phyloP scores from a whole-genome alignment of 768 basidiomycete genomes.

The Suillus subaureus region DNA sequence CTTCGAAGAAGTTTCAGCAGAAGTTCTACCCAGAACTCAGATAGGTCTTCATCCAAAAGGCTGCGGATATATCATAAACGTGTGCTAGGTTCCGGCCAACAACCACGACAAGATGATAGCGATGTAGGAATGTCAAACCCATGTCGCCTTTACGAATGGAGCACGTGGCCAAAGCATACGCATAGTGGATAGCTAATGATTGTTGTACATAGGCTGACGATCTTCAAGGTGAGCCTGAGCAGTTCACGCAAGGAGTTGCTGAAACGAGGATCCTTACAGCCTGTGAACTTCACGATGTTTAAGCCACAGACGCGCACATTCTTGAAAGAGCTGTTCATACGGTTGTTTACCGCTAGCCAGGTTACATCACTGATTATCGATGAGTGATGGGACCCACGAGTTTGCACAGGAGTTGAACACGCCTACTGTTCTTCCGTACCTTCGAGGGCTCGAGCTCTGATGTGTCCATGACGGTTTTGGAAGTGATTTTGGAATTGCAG shows the following conservation, averaged over 20 bases:
- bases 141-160: constrained; percentile 60
- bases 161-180: constrained; percentile 85
- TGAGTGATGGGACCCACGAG: constrained; percentile 6
- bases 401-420: background rate
- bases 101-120: constrained; percentile 84
- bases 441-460: constrained; percentile 66
- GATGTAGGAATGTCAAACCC: constrained; percentile 48
- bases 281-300: constrained; percentile 82
- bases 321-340: constrained; percentile 66
- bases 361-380: constrained; percentile 56
- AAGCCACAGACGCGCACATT: constrained; percentile 67
- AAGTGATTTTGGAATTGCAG: background rate
- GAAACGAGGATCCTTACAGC: constrained; percentile 47
- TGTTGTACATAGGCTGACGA: constrained; percentile 66
- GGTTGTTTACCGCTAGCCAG: constrained; percentile 78
- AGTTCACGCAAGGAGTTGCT: background rate
- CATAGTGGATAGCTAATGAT: constrained; percentile 93
- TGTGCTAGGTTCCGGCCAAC: constrained; percentile 81
- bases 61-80: background rate
- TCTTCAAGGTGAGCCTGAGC: constrained; percentile 71
- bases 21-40: constrained; percentile 25
- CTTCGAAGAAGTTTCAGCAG: constrained; percentile 64
- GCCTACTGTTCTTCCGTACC: constrained; percentile 66
- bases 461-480: constrained; percentile 30
- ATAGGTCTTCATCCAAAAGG: too few species aligned